Conservation (phyloP, 2,329 filamentous ascomycete genomes). For the Thermothelomyces thermophilus region DNA sequence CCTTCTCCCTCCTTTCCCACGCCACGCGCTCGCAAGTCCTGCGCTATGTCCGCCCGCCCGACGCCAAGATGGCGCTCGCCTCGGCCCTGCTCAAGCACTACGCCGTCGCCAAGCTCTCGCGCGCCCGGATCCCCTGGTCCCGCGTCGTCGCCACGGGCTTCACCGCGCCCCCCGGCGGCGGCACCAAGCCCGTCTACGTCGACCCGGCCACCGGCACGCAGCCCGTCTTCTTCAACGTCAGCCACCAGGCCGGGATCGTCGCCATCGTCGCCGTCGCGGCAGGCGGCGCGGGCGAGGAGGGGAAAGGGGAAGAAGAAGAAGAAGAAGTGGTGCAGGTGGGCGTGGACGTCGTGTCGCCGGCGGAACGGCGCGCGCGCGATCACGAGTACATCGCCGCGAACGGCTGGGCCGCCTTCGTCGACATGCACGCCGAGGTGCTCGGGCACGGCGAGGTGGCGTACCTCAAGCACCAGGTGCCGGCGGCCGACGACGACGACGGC, state of each 20-base stretch:
- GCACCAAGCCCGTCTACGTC: constrained; percentile 45
- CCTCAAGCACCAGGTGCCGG: constrained; percentile 45
- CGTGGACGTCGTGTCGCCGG: constrained; percentile 69
- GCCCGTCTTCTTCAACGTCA: constrained; percentile 64
- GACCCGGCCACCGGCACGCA: constrained; percentile 40
- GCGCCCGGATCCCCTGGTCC: constrained; percentile 12
- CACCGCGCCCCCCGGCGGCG: constrained; percentile 40
- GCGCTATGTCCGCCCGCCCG: constrained; percentile 58
- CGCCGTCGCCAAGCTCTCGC: constrained; percentile 53
- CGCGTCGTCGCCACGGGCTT: constrained; percentile 29
- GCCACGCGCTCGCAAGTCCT: constrained; percentile 53
- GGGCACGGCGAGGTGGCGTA: constrained; percentile 53
- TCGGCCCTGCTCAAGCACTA: constrained; percentile 70
- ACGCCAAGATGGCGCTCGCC: constrained; percentile 67
- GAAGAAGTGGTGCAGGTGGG: constrained; percentile 45
- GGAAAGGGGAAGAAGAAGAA: background rate
- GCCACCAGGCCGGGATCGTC: constrained; percentile 71
- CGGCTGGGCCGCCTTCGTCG: constrained; percentile 62
- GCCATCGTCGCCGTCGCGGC: constrained; percentile 51
- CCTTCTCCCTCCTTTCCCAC: constrained; percentile 44
- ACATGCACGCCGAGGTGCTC: constrained; percentile 67
- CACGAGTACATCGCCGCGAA: constrained; percentile 46
- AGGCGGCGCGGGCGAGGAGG: background rate
- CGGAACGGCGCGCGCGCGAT: constrained; percentile 60
- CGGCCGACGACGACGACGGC: constrained; percentile 30